Percentiles rank a stretch among this genome's conserved stretches.
Conservation (phyloP, 2,329 filamentous ascomycete species). For the Curvularia eragrostidis region DNA sequence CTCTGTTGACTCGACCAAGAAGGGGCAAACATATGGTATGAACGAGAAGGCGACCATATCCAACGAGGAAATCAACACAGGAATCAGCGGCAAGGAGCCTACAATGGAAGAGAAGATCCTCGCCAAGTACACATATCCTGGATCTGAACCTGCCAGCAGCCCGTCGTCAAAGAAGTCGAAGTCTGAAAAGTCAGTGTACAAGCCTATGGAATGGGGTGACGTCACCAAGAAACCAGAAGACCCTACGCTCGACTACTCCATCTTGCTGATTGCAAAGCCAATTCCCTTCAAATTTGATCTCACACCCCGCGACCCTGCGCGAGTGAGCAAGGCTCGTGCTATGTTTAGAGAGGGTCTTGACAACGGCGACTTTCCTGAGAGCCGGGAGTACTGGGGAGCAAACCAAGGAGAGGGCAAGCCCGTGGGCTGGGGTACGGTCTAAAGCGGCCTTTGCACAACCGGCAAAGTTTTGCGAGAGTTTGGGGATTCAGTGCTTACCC, state of each 20-base stretch:
- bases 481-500: conserved; percentile 24
- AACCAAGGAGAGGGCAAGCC: conserved; percentile 42
- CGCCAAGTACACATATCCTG: conserved; percentile 38
- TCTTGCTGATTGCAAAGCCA: conserved; percentile 56
- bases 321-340: conserved; percentile 42
- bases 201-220: conserved; percentile 34
- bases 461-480: conserved; percentile 10
- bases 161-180: conserved; percentile 12
- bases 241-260: conserved; percentile 54
- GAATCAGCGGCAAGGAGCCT: conserved; percentile 23
- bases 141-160: conserved; percentile 20
- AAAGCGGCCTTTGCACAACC: conserved; percentile 16
- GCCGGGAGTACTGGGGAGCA: conserved; percentile 50
- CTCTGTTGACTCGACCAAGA: conserved; percentile 20
- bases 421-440: conserved; percentile 48
- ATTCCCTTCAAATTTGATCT: conserved; percentile 54
- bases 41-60: conserved; percentile 48
- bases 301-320: conserved; percentile 41
- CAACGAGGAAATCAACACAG: conserved; percentile 47
- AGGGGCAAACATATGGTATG: conserved; percentile 26
- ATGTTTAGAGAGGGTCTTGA: conserved; percentile 47
- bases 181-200: conserved; percentile 22
- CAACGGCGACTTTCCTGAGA: conserved; percentile 49
- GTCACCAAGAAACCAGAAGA: conserved; percentile 41
- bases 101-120: conserved; percentile 37